Conservation (phyloP, 2,329 filamentous ascomycete genomes). For the Xylariaceae sp. region DNA sequence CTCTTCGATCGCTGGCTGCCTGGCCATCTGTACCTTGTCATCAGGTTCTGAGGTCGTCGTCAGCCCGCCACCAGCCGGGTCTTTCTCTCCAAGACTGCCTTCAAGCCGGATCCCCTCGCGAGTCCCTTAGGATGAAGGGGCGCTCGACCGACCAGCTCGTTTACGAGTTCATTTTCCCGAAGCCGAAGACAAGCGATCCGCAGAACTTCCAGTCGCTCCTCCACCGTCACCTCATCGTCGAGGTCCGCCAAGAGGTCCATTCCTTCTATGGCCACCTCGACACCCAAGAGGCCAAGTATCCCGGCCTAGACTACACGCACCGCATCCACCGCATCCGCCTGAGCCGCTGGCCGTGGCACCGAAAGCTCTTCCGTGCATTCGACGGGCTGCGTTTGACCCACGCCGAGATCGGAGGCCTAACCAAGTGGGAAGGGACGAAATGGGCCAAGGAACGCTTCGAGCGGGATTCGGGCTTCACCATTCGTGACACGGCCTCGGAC, state of each 20-base stretch:
- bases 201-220: slow-evolving; percentile 64
- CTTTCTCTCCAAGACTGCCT: too few relatives aligned
- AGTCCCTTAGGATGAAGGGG: slow-evolving; percentile 55
- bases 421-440: slow-evolving; percentile 75
- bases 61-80: too few relatives aligned
- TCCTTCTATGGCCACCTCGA: slow-evolving; percentile 74
- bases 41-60: too few relatives aligned
- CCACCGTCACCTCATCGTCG: slow-evolving; percentile 62
- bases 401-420: slow-evolving; percentile 62
- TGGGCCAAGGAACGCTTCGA: slow-evolving; percentile 79
- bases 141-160: slow-evolving; percentile 64
- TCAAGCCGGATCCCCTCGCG: too few relatives aligned
- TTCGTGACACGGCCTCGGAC: slow-evolving; percentile 64
- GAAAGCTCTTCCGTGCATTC: slow-evolving; percentile 68
- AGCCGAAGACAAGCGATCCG: slow-evolving; percentile 59
- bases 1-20: too few relatives aligned
- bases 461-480: slow-evolving; percentile 61
- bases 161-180: slow-evolving; percentile 66
- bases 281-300: slow-evolving; percentile 73
- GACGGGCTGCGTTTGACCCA: slow-evolving; percentile 61
- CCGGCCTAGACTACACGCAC: slow-evolving; percentile 71
- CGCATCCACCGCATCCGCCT: slow-evolving; percentile 69
- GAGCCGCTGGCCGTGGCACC: slow-evolving; percentile 68
- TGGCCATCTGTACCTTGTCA: too few relatives aligned
- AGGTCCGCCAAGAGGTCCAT: slow-evolving; percentile 72